phyloP scores from a whole-genome alignment of 176 grass and related monocot species.

The Triticum timopheevii region DNA sequence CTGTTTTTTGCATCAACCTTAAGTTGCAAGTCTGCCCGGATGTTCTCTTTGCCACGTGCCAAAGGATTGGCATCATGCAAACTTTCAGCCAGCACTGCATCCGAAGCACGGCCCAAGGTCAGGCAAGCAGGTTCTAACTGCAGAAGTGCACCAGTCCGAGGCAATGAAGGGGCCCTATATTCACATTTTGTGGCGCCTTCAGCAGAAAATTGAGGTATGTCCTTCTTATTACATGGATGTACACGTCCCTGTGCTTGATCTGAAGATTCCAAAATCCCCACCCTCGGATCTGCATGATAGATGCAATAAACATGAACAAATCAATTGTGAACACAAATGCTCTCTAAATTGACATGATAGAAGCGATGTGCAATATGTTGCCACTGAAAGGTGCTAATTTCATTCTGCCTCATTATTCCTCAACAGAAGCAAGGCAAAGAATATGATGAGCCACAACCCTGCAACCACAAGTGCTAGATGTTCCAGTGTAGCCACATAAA shows the following conservation, averaged over 20 bases:
- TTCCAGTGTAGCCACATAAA: neutral
- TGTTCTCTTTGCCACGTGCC: slow-evolving; percentile 33
- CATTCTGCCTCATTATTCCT: neutral
- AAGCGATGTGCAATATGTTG: neutral
- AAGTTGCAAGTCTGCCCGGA: neutral
- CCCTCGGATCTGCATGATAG: slow-evolving; percentile 36
- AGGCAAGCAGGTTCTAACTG: slow-evolving; percentile 40
- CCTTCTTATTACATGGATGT: slow-evolving; percentile 21
- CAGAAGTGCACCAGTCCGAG: slow-evolving; percentile 25
- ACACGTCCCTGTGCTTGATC: slow-evolving; percentile 14
- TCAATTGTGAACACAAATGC: neutral
- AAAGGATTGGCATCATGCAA: slow-evolving; percentile 3
- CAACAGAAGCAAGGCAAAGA: neutral
- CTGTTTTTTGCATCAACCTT: slow-evolving; percentile 30
- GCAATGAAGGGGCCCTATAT: slow-evolving; percentile 20
- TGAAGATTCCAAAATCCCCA: slow-evolving; percentile 1
- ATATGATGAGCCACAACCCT: neutral
- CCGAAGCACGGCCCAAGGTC: slow-evolving; percentile 45
- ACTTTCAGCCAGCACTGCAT: slow-evolving; percentile 20
- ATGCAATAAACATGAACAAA: neutral
- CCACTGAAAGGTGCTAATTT: neutral
- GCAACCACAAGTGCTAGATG: neutral
- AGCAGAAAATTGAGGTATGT: slow-evolving; percentile 16
- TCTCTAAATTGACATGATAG: neutral
- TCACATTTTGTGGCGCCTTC: slow-evolving; percentile 22